Evolutionary conservation across 2,329 filamentous ascomycete species (phyloP), one percentile per base, ranked within the genome.

Genomic region (Mariannaea elegans): DNA sequence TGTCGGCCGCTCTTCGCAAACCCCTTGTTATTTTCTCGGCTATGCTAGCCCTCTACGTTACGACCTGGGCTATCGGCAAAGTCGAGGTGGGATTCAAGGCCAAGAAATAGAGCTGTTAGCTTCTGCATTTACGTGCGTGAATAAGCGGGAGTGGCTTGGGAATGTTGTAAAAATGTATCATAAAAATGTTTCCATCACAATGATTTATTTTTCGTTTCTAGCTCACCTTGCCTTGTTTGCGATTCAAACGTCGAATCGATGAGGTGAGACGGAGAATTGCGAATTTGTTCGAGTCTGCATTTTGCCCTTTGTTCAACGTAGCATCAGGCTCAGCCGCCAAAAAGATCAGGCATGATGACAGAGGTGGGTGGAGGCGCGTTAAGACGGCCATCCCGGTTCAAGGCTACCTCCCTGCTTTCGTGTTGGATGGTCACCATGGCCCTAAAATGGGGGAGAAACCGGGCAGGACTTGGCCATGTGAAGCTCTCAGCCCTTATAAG

Each of bases 21-120:
- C 95, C 95, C 1, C 67, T 97, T 18, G 87, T 94, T 21, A 86
- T 98, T 61, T 92, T 95, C 65, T 80, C 81, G 29, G 93, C 90
- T 68, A 78, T 91, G 63, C 74, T 96, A 65, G 81, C 84, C n/a
- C 78, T 97, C 12, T 97, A 97, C 77, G 82, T 87, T 38, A 83
- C 88, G 2, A 84, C 86, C 5, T 97, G 91, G 89, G 79, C 88
- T 3, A 76, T 97, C 59, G 90, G 93, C 29, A 89, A 87, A 71
- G 81, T 97, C 63, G 90, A 97, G 73, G 85, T 94, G 44, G 93
- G 91, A 74, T 96, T 97, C 77, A 78, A 81, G 34, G 77, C 77
- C 38, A 83, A 79, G 73, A 72, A 72, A 64, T 80, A 73, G 65
- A 64, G 60, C n/a, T 16, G 29, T 29, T 12, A 16, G 44, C 21